phyloP scores from a whole-genome alignment of 2,329 filamentous ascomycete genomes.

The Pseudogymnoascus sp. region DNA sequence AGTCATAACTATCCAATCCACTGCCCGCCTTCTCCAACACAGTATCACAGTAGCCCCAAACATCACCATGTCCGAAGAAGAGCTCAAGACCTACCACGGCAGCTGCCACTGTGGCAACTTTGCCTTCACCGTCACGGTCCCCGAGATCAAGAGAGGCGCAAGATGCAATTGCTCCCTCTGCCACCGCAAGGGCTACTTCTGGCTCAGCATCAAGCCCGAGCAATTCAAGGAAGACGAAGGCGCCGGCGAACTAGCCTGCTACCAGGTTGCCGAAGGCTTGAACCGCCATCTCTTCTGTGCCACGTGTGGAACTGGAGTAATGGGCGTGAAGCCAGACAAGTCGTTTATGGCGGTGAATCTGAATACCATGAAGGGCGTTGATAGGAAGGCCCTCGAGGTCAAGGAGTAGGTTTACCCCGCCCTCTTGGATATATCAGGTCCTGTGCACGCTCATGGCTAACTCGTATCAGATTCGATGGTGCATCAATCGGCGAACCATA shows the following conservation, averaged over 20 bases:
- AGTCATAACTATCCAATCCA: neutral
- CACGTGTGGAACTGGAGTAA: neutral
- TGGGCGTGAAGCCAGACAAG: neutral
- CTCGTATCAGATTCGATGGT: neutral
- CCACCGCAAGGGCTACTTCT: constrained; percentile 6
- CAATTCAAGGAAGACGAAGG: neutral
- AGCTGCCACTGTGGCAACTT: constrained; percentile 7
- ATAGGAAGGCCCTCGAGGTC: neutral
- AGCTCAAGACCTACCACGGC: constrained; percentile 1
- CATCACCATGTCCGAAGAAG: neutral
- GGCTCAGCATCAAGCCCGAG: neutral
- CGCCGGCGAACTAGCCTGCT: neutral
- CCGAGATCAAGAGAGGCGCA: neutral
- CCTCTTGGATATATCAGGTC: neutral
- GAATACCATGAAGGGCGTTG: neutral
- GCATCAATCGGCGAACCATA: neutral
- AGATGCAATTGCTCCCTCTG: constrained; percentile 3
- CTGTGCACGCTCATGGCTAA: neutral
- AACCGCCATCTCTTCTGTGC: neutral
- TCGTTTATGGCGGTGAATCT: neutral
- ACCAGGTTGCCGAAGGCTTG: neutral
- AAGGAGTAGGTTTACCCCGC: neutral
- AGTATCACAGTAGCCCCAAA: neutral
- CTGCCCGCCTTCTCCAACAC: neutral
- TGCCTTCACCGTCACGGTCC: neutral